phyloP scores from a whole-genome alignment of 1,139 yeast species.

The Taiozyma sp. region DNA sequence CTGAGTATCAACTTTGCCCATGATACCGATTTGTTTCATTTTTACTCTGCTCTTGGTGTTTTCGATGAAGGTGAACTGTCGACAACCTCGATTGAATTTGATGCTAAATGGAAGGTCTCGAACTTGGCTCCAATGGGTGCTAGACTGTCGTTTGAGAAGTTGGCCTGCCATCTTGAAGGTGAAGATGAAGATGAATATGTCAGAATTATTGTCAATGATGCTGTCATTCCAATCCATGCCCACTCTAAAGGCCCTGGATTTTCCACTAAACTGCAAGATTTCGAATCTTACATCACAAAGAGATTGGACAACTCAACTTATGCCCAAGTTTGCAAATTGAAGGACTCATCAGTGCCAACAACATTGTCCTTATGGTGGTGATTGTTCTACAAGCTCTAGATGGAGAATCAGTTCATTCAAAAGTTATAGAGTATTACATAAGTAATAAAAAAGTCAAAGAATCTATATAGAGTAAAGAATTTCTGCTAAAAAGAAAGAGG shows the following conservation, averaged over 20 bases:
- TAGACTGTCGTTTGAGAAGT: conserved; percentile 44
- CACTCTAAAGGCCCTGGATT: conserved; percentile 52
- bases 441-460: background rate
- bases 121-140: conserved; percentile 56
- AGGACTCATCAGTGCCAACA: conserved; percentile 8
- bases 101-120: conserved; percentile 40
- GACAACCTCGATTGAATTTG: conserved; percentile 33
- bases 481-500: background rate
- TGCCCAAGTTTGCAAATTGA: conserved; percentile 13
- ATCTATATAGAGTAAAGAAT: background rate
- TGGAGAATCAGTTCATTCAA: background rate
- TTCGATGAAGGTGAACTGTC: conserved; percentile 26
- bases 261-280: conserved; percentile 35
- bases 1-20: conserved; percentile 17
- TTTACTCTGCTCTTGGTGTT: conserved; percentile 43
- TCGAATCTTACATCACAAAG: conserved; percentile 13
- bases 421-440: background rate
- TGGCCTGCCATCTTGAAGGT: conserved; percentile 27
- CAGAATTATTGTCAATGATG: conserved; percentile 49
- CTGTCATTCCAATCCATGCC: conserved; percentile 46
- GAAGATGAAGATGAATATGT: conserved; percentile 24
- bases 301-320: conserved; percentile 12
- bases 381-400: background rate
- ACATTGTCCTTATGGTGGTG: conserved; percentile 16
- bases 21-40: conserved; percentile 17